A percentile compares a stretch with the other conserved stretches of the same genome.
Evolutionary conservation across 202 grass and related monocot species (phyloP).

Genomic region (Alloteropsis angusta): DNA sequence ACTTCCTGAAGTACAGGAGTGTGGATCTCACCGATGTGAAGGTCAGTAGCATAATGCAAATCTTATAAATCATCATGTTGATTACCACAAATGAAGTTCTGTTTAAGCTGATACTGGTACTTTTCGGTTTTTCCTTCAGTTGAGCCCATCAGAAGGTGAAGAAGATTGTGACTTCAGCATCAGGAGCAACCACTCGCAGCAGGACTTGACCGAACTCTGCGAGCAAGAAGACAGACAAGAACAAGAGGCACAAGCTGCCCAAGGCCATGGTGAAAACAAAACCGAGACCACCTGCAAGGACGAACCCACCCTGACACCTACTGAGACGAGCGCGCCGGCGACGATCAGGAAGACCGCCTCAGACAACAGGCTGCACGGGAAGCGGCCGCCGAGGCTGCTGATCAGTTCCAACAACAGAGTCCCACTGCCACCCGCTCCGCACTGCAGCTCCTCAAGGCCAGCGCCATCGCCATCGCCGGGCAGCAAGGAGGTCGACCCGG

Average conservation of each 20-base stretch:
- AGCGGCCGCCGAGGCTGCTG: conserved; percentile 16
- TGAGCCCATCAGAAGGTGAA: conserved; percentile 46
- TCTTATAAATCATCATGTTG: neutral
- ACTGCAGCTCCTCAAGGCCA: neutral
- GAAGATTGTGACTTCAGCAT: conserved; percentile 30
- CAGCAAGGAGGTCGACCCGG: conserved; percentile 6
- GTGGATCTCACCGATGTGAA: conserved; percentile 56
- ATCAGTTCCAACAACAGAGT: neutral
- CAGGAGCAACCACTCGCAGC: conserved; percentile 16
- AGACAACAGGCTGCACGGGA: conserved; percentile 20
- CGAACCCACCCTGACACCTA: neutral
- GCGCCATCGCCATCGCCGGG: neutral
- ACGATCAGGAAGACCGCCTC: neutral
- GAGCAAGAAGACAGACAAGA: neutral
- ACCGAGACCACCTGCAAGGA: neutral
- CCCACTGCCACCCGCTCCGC: neutral
- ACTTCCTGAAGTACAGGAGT: conserved; percentile 47
- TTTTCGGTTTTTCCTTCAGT: conserved; percentile 36
- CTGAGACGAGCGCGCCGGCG: neutral
- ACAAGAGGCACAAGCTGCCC: neutral
- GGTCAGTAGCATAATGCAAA: conserved; percentile 23
- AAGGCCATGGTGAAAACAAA: neutral
- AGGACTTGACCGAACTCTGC: conserved; percentile 22
- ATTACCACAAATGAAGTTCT: neutral
- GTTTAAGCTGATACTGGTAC: neutral